Evolutionary conservation across 202 grass and related monocot species (phyloP).

Genomic region (Schoenoplectus triqueter): DNA sequence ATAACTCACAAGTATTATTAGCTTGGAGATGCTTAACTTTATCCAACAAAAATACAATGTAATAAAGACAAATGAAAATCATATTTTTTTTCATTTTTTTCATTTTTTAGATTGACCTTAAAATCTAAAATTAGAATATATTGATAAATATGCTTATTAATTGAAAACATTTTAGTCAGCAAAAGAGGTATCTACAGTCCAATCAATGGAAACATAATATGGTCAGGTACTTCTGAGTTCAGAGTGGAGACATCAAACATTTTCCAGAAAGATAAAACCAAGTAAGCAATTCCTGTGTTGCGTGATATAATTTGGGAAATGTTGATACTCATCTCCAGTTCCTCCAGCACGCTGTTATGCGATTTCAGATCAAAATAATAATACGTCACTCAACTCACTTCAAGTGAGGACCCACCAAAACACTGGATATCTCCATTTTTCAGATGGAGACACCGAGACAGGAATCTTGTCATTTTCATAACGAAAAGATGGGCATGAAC

Average conservation of each 20-base stretch:
- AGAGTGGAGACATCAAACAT: background rate
- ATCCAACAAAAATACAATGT: background rate
- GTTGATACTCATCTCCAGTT: background rate
- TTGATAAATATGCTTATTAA: background rate
- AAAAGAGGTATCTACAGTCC: background rate
- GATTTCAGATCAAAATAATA: background rate
- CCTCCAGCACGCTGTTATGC: background rate
- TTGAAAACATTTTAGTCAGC: background rate
- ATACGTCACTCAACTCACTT: background rate
- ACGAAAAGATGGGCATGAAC: background rate
- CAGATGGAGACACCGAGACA: background rate
- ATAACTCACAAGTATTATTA: too few relatives aligned
- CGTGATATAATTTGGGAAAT: slow-evolving; percentile 18
- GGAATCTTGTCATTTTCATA: background rate
- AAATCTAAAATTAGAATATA: background rate
- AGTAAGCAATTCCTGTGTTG: background rate
- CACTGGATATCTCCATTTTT: slow-evolving; percentile 10
- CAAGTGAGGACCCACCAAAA: background rate
- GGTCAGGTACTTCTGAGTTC: background rate
- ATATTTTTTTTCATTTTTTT: background rate
- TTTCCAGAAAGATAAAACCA: slow-evolving; percentile 7
- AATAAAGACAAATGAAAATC: background rate
- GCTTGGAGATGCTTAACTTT: background rate
- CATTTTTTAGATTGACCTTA: background rate
- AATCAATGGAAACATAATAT: background rate